These are phyloP conservation scores for Dovyalis caffra DNA, from an alignment of 345 rosid species.

Conservation along the genomic window DNA sequence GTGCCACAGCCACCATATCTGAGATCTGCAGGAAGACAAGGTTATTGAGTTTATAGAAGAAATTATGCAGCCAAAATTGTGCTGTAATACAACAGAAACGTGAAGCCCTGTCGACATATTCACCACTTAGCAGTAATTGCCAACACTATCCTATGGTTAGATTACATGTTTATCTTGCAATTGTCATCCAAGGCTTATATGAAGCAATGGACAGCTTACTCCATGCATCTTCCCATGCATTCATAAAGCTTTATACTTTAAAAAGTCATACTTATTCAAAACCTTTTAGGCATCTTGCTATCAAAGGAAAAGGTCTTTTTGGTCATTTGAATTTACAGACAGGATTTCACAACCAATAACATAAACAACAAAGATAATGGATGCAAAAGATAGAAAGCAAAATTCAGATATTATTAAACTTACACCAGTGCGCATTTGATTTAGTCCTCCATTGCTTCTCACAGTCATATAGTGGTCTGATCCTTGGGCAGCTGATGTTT, in stretches of 20 bases:
- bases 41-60: conserved; percentile 6
- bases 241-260: no score
- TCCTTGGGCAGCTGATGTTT: conserved; percentile 50
- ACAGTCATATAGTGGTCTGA: conserved; percentile 67
- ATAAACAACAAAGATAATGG: neutral
- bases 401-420: conserved; percentile 24
- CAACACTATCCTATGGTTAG: neutral
- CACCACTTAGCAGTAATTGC: neutral
- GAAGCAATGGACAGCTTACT: neutral
- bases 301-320: neutral
- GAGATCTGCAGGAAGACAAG: conserved; percentile 53
- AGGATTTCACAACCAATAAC: neutral
- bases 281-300: no score
- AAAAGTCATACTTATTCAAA: neutral
- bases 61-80: neutral
- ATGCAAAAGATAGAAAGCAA: neutral
- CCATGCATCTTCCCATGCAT: neutral
- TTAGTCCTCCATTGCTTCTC: conserved; percentile 90
- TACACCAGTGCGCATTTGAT: conserved; percentile 99
- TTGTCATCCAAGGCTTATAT: neutral
- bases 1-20: conserved; percentile 93
- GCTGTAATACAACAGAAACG: neutral
- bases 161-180: neutral
- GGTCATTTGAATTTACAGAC: neutral
- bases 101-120: neutral